Evolutionary conservation across 2,329 filamentous ascomycete species (phyloP).

Genomic region (Aspergillus pseudonomiae): DNA sequence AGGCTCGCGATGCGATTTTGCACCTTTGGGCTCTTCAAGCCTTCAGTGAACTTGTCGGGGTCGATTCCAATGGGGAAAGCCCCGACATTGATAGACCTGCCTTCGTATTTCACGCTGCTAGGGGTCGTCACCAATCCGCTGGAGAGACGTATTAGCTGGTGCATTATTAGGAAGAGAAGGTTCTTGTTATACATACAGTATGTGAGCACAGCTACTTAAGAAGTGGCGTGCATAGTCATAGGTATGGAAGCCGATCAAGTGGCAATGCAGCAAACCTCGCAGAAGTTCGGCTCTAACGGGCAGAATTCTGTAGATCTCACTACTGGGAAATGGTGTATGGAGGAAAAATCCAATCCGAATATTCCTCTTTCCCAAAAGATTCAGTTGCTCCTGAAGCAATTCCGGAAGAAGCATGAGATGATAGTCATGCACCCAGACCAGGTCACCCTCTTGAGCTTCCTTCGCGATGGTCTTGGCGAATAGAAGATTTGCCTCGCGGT

Average conservation of each 20-base stretch:
- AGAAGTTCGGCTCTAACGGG: slow-evolving; percentile 86
- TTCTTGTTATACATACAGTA: slow-evolving; percentile 59
- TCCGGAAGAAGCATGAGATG: slow-evolving; percentile 92
- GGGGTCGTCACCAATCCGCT: slow-evolving; percentile 68
- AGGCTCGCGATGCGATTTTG: slow-evolving; percentile 80
- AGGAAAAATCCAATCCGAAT: slow-evolving; percentile 97
- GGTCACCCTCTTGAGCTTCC: slow-evolving; percentile 84
- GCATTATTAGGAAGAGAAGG: slow-evolving; percentile 10
- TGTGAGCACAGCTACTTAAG: slow-evolving; percentile 86
- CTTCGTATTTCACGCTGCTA: slow-evolving; percentile 85
- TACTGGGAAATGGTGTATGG: slow-evolving; percentile 92
- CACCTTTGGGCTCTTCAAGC: slow-evolving; percentile 77
- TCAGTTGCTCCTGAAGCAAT: slow-evolving; percentile 87
- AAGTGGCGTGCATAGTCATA: slow-evolving; percentile 96
- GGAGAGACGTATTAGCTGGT: slow-evolving; percentile 7
- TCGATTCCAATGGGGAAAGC: slow-evolving; percentile 96
- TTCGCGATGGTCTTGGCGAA: slow-evolving; percentile 84
- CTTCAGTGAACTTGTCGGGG: slow-evolving; percentile 89
- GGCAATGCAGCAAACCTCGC: slow-evolving; percentile 82
- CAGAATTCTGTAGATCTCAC: slow-evolving; percentile 91
- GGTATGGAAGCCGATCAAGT: slow-evolving; percentile 93
- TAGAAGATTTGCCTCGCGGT: slow-evolving; percentile 84
- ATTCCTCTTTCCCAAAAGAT: slow-evolving; percentile 70
- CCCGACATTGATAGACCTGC: slow-evolving; percentile 81
- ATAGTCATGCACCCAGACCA: slow-evolving; percentile 97